Conservation (phyloP, 257 asterid species). For the Prunella vulgaris region DNA sequence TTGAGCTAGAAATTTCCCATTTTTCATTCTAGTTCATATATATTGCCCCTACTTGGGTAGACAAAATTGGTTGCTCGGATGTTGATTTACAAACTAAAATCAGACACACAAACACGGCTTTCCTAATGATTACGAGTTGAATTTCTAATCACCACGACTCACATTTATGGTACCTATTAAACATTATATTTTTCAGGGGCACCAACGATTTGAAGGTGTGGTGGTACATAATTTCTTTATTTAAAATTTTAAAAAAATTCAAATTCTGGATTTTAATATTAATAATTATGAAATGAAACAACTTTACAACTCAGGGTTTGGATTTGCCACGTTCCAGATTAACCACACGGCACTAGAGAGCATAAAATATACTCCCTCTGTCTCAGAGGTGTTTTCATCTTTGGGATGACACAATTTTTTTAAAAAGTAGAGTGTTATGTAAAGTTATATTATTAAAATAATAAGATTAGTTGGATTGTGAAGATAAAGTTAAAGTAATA, state of each 20-base stretch:
- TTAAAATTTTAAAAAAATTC: too few relatives aligned
- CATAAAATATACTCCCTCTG: too few relatives aligned
- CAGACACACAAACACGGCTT: conserved; percentile 29
- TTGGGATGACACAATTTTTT: too few relatives aligned
- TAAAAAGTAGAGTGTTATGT: too few relatives aligned
- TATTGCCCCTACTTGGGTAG: conserved; percentile 16
- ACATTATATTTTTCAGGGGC: background rate
- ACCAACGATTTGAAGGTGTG: conserved; percentile 12
- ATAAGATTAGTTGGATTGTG: too few relatives aligned
- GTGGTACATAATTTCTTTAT: background rate
- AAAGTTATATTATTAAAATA: too few relatives aligned
- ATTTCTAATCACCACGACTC: conserved; percentile 22
- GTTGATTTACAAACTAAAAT: conserved; percentile 32
- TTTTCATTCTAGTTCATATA: background rate
- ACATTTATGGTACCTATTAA: conserved; percentile 26
- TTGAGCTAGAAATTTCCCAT: background rate
- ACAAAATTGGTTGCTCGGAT: conserved; percentile 31
- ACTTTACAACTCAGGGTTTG: conserved; percentile 17
- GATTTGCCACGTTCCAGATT: conserved; percentile 12
- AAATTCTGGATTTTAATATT: background rate
- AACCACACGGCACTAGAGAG: conserved; percentile 3
- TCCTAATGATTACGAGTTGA: conserved; percentile 14
- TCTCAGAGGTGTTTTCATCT: too few relatives aligned
- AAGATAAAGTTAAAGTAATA: too few relatives aligned
- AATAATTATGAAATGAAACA: conserved; percentile 6